Base-by-base conservation (phyloP, 306 rosid species). In the Cicer judaicum region DNA sequence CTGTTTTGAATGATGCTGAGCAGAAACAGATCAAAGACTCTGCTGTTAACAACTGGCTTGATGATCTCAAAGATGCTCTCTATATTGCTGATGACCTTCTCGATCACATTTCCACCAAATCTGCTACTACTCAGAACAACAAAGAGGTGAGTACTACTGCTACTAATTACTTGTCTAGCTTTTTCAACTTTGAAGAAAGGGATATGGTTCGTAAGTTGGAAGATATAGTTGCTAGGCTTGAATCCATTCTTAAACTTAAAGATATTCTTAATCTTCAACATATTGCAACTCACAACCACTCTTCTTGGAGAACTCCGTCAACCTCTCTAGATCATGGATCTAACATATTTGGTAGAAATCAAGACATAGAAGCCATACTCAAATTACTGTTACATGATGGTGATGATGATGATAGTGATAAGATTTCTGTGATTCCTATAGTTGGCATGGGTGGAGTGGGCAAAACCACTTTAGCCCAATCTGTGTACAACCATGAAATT, bases 1-100 rank as follows among this genome's bases (percentile, higher is more conserved):
- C 11, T 0, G 67, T 80, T 54, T 52, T 84, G 1, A 66, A 77
- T 3, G 85, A 84, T 63, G 83, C 87, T 0, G 85, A 84, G 42
- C 56, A 14, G 21, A 78, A 81, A 40, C 81, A 84, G 47, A 21
- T 84, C 6, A 34, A 8, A 2, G 21, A 52, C 49, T 57, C 54
- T 0, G 68, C 49, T 0, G 83, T 81, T 19, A 81, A 72, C 77
- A 67, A 8, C 0, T 84, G 88, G 88, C 72, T 80, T 0, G 73
- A 54, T 55, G 62, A 72, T 3, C 83, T 78, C 39, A 78, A 42
- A 62, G 77, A 78, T 63, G 78, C 78, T 8, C 13, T 71, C 9
- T 77, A 60, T 7, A 3, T 29, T n/a, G 73, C 74, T 36, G 74
- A 69, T 36, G 62, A 69, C 48, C 0, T 69, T 29, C 0, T 69